Conservation (phyloP, 352 stramenopile genomes). For the Pythium sp. region DNA sequence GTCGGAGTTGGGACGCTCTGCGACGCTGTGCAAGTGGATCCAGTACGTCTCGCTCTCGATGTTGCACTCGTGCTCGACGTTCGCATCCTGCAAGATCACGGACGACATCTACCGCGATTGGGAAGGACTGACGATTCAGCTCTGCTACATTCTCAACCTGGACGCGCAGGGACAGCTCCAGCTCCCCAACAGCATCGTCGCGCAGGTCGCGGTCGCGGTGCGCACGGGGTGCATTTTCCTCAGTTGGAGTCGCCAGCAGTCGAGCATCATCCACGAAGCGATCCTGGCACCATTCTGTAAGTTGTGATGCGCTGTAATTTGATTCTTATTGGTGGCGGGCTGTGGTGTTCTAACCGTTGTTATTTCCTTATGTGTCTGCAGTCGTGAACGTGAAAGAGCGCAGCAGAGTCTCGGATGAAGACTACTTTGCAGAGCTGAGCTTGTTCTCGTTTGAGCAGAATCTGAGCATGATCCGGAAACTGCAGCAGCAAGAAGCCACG, state of each 20-base stretch:
- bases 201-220: conserved; percentile 62
- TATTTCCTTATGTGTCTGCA: conserved; percentile 14
- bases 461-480: conserved; percentile 43
- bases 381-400: conserved; percentile 24
- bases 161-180: conserved; percentile 54
- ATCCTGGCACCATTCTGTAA: conserved; percentile 59
- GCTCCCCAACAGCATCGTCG: conserved; percentile 48
- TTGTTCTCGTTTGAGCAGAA: conserved; percentile 64
- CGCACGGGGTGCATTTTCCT: conserved; percentile 75
- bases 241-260: conserved; percentile 64
- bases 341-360: background rate
- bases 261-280: conserved; percentile 59
- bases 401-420: conserved; percentile 19
- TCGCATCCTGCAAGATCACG: conserved; percentile 70
- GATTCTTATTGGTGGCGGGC: background rate
- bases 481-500: conserved; percentile 23
- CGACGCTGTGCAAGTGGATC: conserved; percentile 75
- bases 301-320: conserved; percentile 3
- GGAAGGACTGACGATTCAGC: conserved; percentile 78
- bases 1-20: conserved; percentile 47
- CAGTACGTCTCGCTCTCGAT: conserved; percentile 78
- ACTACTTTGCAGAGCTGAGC: conserved; percentile 42
- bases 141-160: conserved; percentile 75
- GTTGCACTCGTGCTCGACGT: conserved; percentile 77
- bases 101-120: conserved; percentile 81